Evolutionary conservation across 2,329 filamentous ascomycete species (phyloP), one percentile per base, ranked within the genome.

Genomic region (Diaporthe aspalathi): DNA sequence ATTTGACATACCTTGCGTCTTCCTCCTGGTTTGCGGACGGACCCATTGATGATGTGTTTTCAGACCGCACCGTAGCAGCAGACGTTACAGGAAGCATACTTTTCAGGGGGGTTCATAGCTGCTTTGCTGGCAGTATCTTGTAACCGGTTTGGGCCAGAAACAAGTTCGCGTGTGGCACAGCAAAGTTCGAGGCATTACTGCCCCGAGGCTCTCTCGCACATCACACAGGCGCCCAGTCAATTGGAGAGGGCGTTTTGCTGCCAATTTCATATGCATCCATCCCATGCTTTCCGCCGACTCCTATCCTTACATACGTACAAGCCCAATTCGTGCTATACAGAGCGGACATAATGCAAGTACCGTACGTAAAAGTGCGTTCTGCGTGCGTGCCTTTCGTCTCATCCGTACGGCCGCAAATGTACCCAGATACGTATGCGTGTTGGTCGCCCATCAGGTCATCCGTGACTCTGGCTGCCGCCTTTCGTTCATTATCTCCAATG

Each of bases 221-320:
- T 38, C 14, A 12, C 60, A 35, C 43, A 4, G 12, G 20, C n/a
- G 16, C 22, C n/a, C 12, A 9, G 29, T 24, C 45, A 12, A 32
- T 24, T 38, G n/a, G 7, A 12, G n/a, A 24, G 14, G 29, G 24
- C 14, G n/a, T 7, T 65, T 35, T 57, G 35, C 22, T 56, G 29
- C 50, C 60, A 70, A 70, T 72, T 67, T 57, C 67, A 70, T 70
- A 47, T 32, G 57, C 53, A 68, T 32, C 67, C 53, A 68, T 63
- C 57, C 68, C 47, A 70, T 71, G 67, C 63, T 68, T 56, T 22
- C 52, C 68, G 62, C 47, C 53, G 43, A 67, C 40, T 70, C 63
- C 68, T 71, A 72, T 68, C 45, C 38, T 53, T 68, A 71, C 60
- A 70, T 68, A 71, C 71, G 68, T 72, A 70, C 71, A 68, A 53